Evolutionary conservation across 257 asterid species (phyloP), one percentile per base, ranked within the genome.

Genomic region (Datura wrightii): DNA sequence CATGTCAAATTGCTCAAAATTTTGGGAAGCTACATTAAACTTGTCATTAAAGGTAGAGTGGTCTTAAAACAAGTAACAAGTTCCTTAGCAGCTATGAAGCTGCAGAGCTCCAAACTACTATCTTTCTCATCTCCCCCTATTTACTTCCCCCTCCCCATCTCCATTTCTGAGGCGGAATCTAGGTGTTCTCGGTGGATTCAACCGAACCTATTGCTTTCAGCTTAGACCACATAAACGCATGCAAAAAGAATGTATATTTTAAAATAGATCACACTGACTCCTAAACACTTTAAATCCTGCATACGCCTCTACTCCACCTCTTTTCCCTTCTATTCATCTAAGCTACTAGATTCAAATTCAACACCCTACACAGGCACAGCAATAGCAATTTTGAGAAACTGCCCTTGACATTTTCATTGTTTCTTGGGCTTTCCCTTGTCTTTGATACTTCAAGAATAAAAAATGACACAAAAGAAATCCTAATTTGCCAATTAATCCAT

Each of bases 71-170:
- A 46, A 46, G 59, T 10, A 1, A 67, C 19, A 66, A 36, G 7
- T 66, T 74, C 1, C 46, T 19, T 4, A 72, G 59, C 58, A 72
- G 36, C 80, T 72, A n/a, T 10, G 80, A 58, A 72, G 56, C 80
- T 10, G 18, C n/a, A 74, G 58, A 19, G 44, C 44, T 11, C 44
- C 81, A 74, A 74, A 50, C 14, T 24, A 24, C 60, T 48, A 24
- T 19, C 13, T 44, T 72, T 44, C 9, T 46, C 7, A n/a, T 10
- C 39, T n/a, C 10, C 41, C 34, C 37, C 67, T n/a, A 59, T 8
- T 18, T 59, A 59, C 36, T 7, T 60, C 37, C 14, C 3, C 67
- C 67, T 15, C 53, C 31, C 31, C 31, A 24, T 24, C 37, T 2
- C 8, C 18, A 44, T 42, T 69, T 39, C 52, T 70, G 54, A 16